Evolutionary conservation across 495 filamentous ascomycete species (phyloP), one percentile per base, ranked within the genome.

Genomic region (Xylaria curta): DNA sequence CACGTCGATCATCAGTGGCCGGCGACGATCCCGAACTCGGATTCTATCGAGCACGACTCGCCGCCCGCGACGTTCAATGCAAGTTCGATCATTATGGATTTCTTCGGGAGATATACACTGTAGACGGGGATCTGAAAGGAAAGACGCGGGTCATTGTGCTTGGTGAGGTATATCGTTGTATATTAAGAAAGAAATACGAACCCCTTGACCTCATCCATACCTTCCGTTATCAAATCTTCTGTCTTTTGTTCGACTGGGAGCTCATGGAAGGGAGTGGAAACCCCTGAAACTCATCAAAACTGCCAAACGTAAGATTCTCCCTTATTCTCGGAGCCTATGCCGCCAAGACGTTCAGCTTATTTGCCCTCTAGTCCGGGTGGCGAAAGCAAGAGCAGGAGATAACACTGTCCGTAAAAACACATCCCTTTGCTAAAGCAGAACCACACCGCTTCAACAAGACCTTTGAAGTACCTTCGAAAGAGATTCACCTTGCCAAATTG

Each of bases 1-100:
- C 72, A 77, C 13, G 73, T 84, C 36, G 78, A 75, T 7, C 84
- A 87, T 68, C 82, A 79, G 54, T 87, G 85, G 85, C 83, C 84
- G 12, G 80, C 80, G 15, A 85, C 80, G 4, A 67, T 70, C 10
- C 54, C 72, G 2, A 86, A 87, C 74, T 74, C 66, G 21, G 84
- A 86, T 66, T 82, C 82, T 46, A 53, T 67, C 4, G 65, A 63
- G 17, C 24, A 62, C 19, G 76, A 58, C 28, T 71, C 72, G 58
- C 46, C 68, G 46, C 69, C 78, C 15, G 77, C 81, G 17, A 76
- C 76, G 44, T 81, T 80, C 44, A 78, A 84, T 70, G 82, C 82
- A 61, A 82, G 81, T 59, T 62, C 78, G 26, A 64, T 75, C 8
- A 82, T 84, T 42, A 78, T 84, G 78, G 74, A 80, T 24, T 85